phyloP scores from a whole-genome alignment of 345 rosid species.

The Lepidium sativum region DNA sequence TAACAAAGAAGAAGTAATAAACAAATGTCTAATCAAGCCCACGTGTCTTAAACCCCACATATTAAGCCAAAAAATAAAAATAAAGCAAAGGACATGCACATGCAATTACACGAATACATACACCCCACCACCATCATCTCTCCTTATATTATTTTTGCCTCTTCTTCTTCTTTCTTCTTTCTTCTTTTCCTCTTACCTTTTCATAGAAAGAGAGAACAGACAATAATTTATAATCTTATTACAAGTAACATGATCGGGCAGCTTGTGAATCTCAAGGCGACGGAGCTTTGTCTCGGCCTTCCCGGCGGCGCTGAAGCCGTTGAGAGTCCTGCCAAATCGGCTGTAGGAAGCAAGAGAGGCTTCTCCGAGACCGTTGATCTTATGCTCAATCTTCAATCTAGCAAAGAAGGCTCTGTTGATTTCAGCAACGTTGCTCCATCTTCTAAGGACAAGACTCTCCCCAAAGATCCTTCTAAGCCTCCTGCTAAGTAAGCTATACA shows the following conservation, averaged over 20 bases:
- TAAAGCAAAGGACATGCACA: slow-evolving; percentile 27
- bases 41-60: slow-evolving; percentile 26
- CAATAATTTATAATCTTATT: not conserved
- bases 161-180: not conserved
- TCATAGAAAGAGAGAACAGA: slow-evolving; percentile 7
- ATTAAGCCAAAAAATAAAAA: not conserved
- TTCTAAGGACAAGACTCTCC: slow-evolving; percentile 13
- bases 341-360: slow-evolving; percentile 49
- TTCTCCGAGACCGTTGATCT: slow-evolving; percentile 69
- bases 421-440: slow-evolving; percentile 4
- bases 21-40: slow-evolving; percentile 16
- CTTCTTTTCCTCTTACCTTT: slow-evolving; percentile 25
- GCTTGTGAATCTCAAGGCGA: slow-evolving; percentile 52
- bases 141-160: slow-evolving; percentile 21
- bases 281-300: slow-evolving; percentile 78
- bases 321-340: slow-evolving; percentile 14
- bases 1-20: not conserved
- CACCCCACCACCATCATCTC: slow-evolving; percentile 21
- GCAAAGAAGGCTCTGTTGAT: slow-evolving; percentile 28
- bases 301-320: slow-evolving; percentile 36
- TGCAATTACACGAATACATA: slow-evolving; percentile 14
- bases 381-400: slow-evolving; percentile 53
- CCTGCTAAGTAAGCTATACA: slow-evolving; percentile 56
- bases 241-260: slow-evolving; percentile 19
- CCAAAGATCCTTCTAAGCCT: slow-evolving; percentile 48